Base-by-base conservation (phyloP, 352 stramenopile species). In the Phytophthora colocasiae region DNA sequence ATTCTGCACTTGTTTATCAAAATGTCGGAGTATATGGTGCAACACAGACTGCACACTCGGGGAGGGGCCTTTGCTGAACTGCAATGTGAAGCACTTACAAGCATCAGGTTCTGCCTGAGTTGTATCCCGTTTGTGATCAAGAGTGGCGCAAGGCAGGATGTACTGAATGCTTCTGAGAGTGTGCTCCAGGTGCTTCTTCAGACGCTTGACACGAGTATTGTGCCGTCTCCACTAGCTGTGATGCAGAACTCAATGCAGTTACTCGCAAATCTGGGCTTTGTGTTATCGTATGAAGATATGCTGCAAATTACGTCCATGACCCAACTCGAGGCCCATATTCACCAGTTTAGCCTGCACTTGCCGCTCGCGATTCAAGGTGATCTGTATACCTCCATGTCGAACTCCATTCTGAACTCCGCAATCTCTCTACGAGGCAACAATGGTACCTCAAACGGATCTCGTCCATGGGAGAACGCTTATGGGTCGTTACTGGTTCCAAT, bases 381-480 rank as follows among this genome's bases (percentile, higher is more conserved):
- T 46, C 62, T 95, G 19, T 95, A 91, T 59, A 91, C 81, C 14
- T 87, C 86, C 1, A 88, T 93, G 78, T 90, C 85, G 0, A 90
- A 92, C 61, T 91, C 80, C 7, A 89, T 92, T 62, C 38, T 95
- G 29, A 90, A 91, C 66, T 89, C 84, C 27, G 82, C 80, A 4
- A 91, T 91, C 48, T 91, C 84, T 2, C 68, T 92, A 51, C 77
- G 75, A 45, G 72, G 69, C 1, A 80, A 57, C n/a, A 71, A 43
- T 22, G 43, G 56, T 24, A 26, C 48, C 32, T 45, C 55, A 8
- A 61, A 49, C 69, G 59, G 44, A 58, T 59, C 68, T 8, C 68
- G 80, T 31, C 56, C 65, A 10, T 93, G 84, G 82, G 77, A 75
- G 8, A 81, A 78, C 12, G 75, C 81, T 1, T 93, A 91, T 36